Base-by-base conservation (phyloP, 2,329 filamentous ascomycete genomes). In the Talaromyces marneffei region DNA sequence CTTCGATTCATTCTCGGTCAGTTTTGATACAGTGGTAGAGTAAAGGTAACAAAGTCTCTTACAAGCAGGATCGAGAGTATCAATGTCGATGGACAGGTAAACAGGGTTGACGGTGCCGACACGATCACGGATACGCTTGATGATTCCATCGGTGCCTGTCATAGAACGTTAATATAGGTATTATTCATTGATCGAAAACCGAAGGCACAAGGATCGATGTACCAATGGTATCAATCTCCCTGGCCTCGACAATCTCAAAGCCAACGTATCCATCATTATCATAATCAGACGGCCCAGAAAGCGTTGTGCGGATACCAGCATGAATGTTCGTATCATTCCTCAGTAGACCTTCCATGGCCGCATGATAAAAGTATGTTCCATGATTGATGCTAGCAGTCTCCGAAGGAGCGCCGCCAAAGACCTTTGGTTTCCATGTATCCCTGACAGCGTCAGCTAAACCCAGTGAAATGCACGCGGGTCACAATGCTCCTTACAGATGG, bases 311-410 rank as follows among this genome's bases (percentile, higher is more conserved):
- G 73, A 95, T 94, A 40, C 91, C 91, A 16, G 90, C 91, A 72
- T 95, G 91, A 75, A 95, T 92, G 76, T 92, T 93, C 66, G 85
- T 88, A 78, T 94, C 89, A 71, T 94, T 95, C 64, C 82, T 82
- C 20, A 95, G 80, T 16, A 94, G 80, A 2, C 91, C 91, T 72
- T 94, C 90, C 75, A 87, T 84, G 0, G 87, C 78, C 0, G 90
- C 91, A 72, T 93, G 89, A 77, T 88, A 94, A 77, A 95, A 95
- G 79, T 94, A 94, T 1, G 90, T 94, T 44, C 91, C 91, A 77
- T 94, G 90, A 77, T 94, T 95, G 77, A 95, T 87, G 65, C 82
- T 82, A 20, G 91, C 90, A 40, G 87, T 84, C 63, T 92, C 83
- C 29, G 85, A 89, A 0, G 91, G 90, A 0, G 89, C 87, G 31